Evolutionary conservation across 805 yeast species (phyloP).

Genomic region (Saccharomycopsis babjevae): DNA sequence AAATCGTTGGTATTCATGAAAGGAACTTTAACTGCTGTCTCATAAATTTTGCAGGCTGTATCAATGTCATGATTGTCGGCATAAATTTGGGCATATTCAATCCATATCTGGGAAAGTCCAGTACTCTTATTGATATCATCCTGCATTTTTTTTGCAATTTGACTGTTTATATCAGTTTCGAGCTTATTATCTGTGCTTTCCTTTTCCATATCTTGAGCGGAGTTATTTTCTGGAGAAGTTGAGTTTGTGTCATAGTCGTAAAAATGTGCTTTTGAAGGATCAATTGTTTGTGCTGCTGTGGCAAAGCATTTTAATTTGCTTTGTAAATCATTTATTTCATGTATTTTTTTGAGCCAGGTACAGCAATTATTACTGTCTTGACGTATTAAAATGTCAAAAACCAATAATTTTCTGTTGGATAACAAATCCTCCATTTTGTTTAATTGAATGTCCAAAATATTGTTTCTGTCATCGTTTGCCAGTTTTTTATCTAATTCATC

Average conservation of each 20-base stretch:
- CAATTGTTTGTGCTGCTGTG: constrained; percentile 53
- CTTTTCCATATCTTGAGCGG: background rate
- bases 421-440: constrained; percentile 44
- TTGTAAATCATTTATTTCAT: constrained; percentile 31
- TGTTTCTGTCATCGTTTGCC: constrained; percentile 15
- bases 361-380: constrained; percentile 51
- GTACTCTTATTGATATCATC: constrained; percentile 22
- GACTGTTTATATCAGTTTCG: background rate
- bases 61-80: constrained; percentile 41
- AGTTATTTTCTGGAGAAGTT: background rate
- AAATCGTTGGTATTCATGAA: constrained; percentile 53
- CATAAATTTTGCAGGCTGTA: constrained; percentile 53
- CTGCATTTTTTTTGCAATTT: constrained; percentile 4
- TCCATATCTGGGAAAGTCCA: constrained; percentile 57
- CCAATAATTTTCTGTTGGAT: constrained; percentile 42
- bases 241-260: constrained; percentile 7
- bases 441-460: constrained; percentile 36
- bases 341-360: constrained; percentile 59
- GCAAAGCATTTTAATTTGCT: constrained; percentile 49
- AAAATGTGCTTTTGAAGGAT: constrained; percentile 40
- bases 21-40: constrained; percentile 62
- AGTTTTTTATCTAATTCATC: constrained; percentile 15
- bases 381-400: constrained; percentile 59
- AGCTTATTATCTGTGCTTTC: background rate
- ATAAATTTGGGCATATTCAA: constrained; percentile 55